Evolutionary conservation across 495 filamentous ascomycete genomes (phyloP).

Genomic region (Talaromyces wortmannii): DNA sequence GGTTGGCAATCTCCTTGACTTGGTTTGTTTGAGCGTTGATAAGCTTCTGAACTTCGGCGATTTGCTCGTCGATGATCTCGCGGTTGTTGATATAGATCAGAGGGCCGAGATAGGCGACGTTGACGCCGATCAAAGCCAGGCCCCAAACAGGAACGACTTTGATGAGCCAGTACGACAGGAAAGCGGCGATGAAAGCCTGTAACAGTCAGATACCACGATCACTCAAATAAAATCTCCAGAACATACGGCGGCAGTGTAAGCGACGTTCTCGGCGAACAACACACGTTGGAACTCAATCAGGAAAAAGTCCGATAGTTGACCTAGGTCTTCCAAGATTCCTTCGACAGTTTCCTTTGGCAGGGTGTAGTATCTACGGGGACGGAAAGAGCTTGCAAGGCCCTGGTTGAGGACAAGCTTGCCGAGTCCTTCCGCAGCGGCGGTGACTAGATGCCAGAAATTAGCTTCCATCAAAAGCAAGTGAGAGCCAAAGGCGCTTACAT

Average conservation of each 20-base stretch:
- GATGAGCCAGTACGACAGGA: conserved; percentile 87
- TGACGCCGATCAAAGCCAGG: conserved; percentile 69
- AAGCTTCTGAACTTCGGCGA: conserved; percentile 62
- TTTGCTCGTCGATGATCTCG: conserved; percentile 83
- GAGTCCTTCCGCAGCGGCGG: conserved; percentile 66
- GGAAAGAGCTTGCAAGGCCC: conserved; percentile 78
- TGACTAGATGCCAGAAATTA: conserved; percentile 41
- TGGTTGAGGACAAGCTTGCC: conserved; percentile 70
- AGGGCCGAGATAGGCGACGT: conserved; percentile 75
- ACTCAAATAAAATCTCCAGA: conserved; percentile 2
- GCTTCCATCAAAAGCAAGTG: conserved; percentile 18
- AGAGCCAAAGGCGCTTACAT: conserved; percentile 35
- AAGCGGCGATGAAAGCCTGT: conserved; percentile 71
- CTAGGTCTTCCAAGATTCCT: conserved; percentile 69
- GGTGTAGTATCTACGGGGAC: conserved; percentile 88
- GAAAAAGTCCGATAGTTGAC: conserved; percentile 95
- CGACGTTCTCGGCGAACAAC: conserved; percentile 88
- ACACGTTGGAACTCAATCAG: conserved; percentile 94
- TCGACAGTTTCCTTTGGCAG: conserved; percentile 81
- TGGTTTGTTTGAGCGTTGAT: conserved; percentile 77
- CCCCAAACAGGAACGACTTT: conserved; percentile 94
- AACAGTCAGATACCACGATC: conserved; percentile 13
- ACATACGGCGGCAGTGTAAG: conserved; percentile 73
- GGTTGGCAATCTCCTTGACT: conserved; percentile 69
- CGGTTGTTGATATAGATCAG: conserved; percentile 89